These are phyloP conservation scores for Scortechinia acanthostroma DNA, from an alignment of 2,329 filamentous ascomycete genomes.

Conservation along the genomic window DNA sequence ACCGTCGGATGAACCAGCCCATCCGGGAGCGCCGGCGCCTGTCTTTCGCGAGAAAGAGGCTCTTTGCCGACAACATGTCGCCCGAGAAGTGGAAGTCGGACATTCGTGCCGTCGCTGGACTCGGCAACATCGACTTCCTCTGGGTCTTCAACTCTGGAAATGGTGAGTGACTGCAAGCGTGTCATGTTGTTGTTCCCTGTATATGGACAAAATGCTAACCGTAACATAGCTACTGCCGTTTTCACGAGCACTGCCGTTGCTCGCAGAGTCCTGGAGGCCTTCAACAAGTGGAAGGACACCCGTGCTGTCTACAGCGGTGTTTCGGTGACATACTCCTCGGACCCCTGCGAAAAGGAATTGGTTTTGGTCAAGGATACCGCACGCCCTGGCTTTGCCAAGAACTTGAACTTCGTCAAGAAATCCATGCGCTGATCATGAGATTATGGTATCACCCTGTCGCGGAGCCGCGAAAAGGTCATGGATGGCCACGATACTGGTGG, in stretches of 20 bases:
- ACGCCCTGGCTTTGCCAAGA: neutral
- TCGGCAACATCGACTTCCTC: slow-evolving; percentile 1
- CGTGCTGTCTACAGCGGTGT: neutral
- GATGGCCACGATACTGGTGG: too few species aligned
- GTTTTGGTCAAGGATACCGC: neutral
- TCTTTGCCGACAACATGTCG: neutral
- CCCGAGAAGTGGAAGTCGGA: neutral
- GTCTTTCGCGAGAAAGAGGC: neutral
- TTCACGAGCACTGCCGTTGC: neutral
- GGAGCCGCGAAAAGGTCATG: too few species aligned
- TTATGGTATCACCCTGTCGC: too few species aligned
- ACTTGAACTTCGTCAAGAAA: slow-evolving; percentile 1
- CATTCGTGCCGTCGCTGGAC: neutral
- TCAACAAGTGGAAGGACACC: neutral
- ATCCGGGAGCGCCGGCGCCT: neutral
- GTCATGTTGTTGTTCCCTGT: too few species aligned
- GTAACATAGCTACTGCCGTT: neutral
- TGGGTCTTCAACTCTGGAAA: neutral
- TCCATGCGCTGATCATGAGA: neutral
- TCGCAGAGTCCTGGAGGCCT: neutral
- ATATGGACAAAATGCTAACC: too few species aligned
- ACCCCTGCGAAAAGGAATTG: neutral
- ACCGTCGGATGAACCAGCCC: neutral
- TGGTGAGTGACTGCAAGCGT: too few species aligned
- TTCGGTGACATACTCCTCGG: neutral